Evolutionary conservation across 192 early-diverging fungal species (phyloP), one percentile per base, ranked within the genome.

Genomic region (Coemansia sp.): DNA sequence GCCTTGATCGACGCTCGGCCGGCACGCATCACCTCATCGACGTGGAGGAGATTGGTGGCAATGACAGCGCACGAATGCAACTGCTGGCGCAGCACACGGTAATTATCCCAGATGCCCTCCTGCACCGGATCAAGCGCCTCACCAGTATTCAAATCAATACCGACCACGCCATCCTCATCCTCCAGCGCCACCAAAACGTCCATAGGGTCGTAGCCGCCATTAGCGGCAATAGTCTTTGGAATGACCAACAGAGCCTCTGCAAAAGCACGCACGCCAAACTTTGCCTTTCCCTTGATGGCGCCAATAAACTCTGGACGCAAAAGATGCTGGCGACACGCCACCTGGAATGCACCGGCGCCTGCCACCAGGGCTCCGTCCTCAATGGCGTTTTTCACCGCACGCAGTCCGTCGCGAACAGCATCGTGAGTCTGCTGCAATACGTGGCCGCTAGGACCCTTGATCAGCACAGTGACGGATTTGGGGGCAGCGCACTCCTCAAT

Each of bases 81-180:
- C 91, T 97, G 89, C 74, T 98, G 93, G 33, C 94, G 85, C 59
- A 93, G 83, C 40, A 99, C 97, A 39, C 95, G 90, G 84, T 98
- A 98, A 83, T 98, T 98, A 74, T 98, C 94, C 92, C 92, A 97
- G 56, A 99, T 92, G 42, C 97, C 97, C 71, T 97, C 92, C 37
- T 87, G 71, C 46, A 84, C 75, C 1, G 97, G 97, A 62, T 99
- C 95, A 71, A 95, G 70, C 29, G 92, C 88, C 67, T 96, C 95
- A 35, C 97, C 95, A 0, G 93, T 95, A 53, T 88, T 88, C 60
- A 99, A 85, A 70, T 99, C 95, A 19, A 97, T 75, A 39, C 97
- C 95, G 5, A 94, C 97, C 59, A 87, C 73, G 7, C 94, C 97
- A 4, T 89, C 91, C 76, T 99, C 95, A 56, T 99, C 95, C 76